phyloP scores from a whole-genome alignment of 768 basidiomycete species.

The Leccinum sublutescens region DNA sequence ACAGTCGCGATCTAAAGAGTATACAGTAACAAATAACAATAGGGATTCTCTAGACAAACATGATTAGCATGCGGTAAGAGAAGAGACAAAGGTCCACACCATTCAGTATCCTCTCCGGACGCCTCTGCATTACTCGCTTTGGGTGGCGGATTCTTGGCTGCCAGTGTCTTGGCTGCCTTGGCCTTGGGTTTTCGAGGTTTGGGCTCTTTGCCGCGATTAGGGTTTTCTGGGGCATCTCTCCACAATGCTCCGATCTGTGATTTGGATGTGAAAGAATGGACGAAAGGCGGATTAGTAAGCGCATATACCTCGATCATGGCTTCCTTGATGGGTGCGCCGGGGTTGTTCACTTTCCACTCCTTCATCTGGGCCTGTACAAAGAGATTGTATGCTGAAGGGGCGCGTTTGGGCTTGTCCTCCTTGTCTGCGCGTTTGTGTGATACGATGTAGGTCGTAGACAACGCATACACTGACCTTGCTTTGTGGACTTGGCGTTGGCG shows the following conservation, averaged over 20 bases:
- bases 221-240: conserved; percentile 62
- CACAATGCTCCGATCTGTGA: conserved; percentile 54
- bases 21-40: conserved; percentile 7
- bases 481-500: conserved; percentile 45
- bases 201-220: conserved; percentile 54
- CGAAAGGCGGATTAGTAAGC: conserved; percentile 4
- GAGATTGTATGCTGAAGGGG: conserved; percentile 58
- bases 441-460: neutral
- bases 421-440: conserved; percentile 27
- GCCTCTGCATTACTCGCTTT: conserved; percentile 24
- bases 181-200: conserved; percentile 48
- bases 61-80: neutral
- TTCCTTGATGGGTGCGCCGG: conserved; percentile 46
- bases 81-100: neutral
- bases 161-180: conserved; percentile 7
- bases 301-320: conserved; percentile 47
- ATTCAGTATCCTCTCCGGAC: conserved; percentile 25
- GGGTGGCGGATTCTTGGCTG: conserved; percentile 15
- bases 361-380: conserved; percentile 58
- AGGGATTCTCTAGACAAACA: neutral
- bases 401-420: conserved; percentile 52
- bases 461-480: conserved; percentile 32
- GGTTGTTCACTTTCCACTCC: conserved; percentile 54
- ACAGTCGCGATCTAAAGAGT: neutral
- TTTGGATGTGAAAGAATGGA: conserved; percentile 5